phyloP scores from a whole-genome alignment of 306 rosid genomes.

The Begonia masoniana region DNA sequence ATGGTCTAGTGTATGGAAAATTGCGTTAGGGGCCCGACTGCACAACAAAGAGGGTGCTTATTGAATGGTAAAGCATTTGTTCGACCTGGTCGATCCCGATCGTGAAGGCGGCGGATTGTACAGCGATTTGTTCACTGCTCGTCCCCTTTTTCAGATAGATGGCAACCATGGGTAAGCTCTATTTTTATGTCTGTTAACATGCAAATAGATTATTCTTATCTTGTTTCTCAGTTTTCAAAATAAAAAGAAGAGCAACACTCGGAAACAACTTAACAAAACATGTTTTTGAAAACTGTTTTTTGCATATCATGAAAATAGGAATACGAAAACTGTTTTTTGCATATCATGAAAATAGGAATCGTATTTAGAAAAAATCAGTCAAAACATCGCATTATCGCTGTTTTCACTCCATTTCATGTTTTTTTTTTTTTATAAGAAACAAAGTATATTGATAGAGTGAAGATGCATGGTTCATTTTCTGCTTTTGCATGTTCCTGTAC shows the following conservation, averaged over 20 bases:
- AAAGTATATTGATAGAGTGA: too few species aligned
- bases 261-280: too few species aligned
- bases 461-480: too few species aligned
- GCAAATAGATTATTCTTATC: too few species aligned
- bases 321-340: neutral
- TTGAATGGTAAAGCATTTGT: slow-evolving; percentile 69
- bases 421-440: too few species aligned
- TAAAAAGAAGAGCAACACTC: too few species aligned
- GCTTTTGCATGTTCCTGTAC: neutral
- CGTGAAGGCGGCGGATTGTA: slow-evolving; percentile 75
- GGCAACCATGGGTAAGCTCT: slow-evolving; percentile 64
- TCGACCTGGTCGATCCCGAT: slow-evolving; percentile 62
- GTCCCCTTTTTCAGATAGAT: slow-evolving; percentile 86
- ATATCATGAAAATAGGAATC: neutral
- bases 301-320: neutral
- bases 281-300: neutral
- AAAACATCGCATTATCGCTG: too few species aligned
- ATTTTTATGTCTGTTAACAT: neutral
- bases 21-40: slow-evolving; percentile 66
- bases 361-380: too few species aligned
- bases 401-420: too few species aligned
- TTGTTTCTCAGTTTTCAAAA: too few species aligned
- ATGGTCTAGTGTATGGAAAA: slow-evolving; percentile 81
- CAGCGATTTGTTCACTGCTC: slow-evolving; percentile 68
- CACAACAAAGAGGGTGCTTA: slow-evolving; percentile 67